Evolutionary conservation across 805 yeast species (phyloP).

Genomic region (Lipomyces sp.): DNA sequence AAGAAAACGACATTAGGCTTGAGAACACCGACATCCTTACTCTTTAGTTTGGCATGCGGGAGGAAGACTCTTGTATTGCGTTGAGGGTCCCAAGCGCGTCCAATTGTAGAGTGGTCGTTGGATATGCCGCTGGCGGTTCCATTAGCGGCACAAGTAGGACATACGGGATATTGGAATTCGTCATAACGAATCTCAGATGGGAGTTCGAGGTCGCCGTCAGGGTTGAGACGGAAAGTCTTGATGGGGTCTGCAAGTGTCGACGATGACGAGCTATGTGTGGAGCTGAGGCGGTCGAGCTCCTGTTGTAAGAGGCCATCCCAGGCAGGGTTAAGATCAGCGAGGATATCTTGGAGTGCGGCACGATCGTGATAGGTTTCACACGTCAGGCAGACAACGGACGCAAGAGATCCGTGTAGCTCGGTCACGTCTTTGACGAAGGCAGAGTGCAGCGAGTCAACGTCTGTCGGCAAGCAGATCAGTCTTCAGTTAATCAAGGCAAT

Average conservation of each 20-base stretch:
- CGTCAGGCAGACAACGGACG: slow-evolving; percentile 29
- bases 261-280: background rate
- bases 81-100: slow-evolving; percentile 9
- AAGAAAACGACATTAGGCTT: slow-evolving; percentile 34
- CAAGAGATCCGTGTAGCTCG: slow-evolving; percentile 32
- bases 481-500: too few species aligned
- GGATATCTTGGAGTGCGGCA: slow-evolving; percentile 18
- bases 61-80: slow-evolving; percentile 8
- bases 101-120: slow-evolving; percentile 2
- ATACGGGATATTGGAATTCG: slow-evolving; percentile 32
- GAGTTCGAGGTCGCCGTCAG: slow-evolving; percentile 33
- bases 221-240: slow-evolving; percentile 24
- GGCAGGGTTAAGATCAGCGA: slow-evolving; percentile 29
- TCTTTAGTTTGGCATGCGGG: slow-evolving; percentile 12
- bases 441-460: slow-evolving; percentile 32
- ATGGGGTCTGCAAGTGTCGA: slow-evolving; percentile 13
- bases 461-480: slow-evolving; percentile 1
- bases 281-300: slow-evolving; percentile 19
- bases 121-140: slow-evolving; percentile 9
- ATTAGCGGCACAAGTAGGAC: slow-evolving; percentile 22
- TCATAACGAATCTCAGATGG: slow-evolving; percentile 27
- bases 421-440: slow-evolving; percentile 29
- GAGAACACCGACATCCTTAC: slow-evolving; percentile 30
- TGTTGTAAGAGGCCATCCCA: slow-evolving; percentile 27
- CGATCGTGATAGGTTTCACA: slow-evolving; percentile 28